phyloP scores from a whole-genome alignment of 2,329 filamentous ascomycete species.

The Rhinocladiella mackenziei region DNA sequence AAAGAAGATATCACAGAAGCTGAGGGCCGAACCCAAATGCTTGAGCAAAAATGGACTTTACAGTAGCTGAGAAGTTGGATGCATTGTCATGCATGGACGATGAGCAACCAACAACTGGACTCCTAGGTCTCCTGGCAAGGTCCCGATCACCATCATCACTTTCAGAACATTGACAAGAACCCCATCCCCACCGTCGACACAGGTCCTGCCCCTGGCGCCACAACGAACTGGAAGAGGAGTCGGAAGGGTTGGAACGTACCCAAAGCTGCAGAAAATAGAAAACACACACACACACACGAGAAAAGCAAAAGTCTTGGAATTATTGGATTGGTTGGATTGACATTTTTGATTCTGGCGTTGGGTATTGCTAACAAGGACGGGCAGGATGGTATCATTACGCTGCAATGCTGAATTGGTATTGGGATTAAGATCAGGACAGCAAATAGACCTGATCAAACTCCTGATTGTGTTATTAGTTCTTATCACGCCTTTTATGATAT shows the following conservation, averaged over 20 bases:
- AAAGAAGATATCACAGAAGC: neutral
- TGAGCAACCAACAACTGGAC: neutral
- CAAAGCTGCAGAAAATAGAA: too few relatives aligned
- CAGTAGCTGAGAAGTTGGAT: slow-evolving; percentile 3
- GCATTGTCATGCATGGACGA: slow-evolving; percentile 3
- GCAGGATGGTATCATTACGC: too few relatives aligned
- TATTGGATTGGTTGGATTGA: too few relatives aligned
- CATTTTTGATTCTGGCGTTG: too few relatives aligned
- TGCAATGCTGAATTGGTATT: too few relatives aligned
- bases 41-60: neutral
- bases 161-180: slow-evolving; percentile 1
- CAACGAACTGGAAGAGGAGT: neutral
- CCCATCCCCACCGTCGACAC: neutral
- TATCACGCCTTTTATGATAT: too few relatives aligned
- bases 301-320: too few relatives aligned
- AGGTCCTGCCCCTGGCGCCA: neutral
- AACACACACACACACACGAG: too few relatives aligned
- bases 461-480: too few relatives aligned
- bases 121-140: neutral
- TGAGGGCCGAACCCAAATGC: neutral
- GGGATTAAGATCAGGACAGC: too few relatives aligned
- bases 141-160: neutral
- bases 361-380: too few relatives aligned
- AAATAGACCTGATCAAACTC: too few relatives aligned
- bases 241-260: neutral